Evolutionary conservation across 768 basidiomycete genomes (phyloP), one percentile per base, ranked within the genome.

Genomic region (Agaricus sinodeliciosus): DNA sequence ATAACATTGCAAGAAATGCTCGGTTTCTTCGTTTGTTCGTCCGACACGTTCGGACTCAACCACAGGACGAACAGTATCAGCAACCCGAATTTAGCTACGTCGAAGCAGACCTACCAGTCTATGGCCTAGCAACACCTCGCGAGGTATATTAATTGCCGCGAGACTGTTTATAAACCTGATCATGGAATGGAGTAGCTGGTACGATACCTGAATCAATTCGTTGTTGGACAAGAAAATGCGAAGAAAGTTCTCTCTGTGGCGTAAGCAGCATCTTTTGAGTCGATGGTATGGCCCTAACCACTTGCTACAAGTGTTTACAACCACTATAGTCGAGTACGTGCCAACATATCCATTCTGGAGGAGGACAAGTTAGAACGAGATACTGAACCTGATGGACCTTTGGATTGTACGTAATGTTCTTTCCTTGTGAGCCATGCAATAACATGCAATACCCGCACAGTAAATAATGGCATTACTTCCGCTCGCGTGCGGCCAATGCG

Each of bases 161-260:
- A 18, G 22, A 19, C 12, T 22, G 12, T 18, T 15, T 28, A n/a
- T 28, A 52, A 39, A 13, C 31, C 22, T 28, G 52, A 18, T 54
- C 9, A 42, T n/a, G 16, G 19, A 48, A 26, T 16, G 45, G 27
- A 74, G 34, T 53, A 94, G 90, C 79, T 95, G 41, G 85, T 84
- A 6, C 78, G 86, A 63, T 94, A 91, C 66, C 78, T 96, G 36
- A 85, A 91, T 59, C 84, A 91, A 63, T 96, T 86, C 62, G 83
- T 98, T 35, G 78, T 98, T 15, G 94, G 94, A 1, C 94, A 98
- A 65, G 87, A 90, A 59, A 79, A 77, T 55, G 94, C 94, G 2
- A 98, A 98, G 80, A 92, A 93, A 64, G 85, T 90, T 19, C 78
- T 97, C 28, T 89, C 91, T 35, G 94, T 97, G 43, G 94, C 94